phyloP scores from a whole-genome alignment of 352 stramenopile genomes.

The Salisapilia sapeloensis region DNA sequence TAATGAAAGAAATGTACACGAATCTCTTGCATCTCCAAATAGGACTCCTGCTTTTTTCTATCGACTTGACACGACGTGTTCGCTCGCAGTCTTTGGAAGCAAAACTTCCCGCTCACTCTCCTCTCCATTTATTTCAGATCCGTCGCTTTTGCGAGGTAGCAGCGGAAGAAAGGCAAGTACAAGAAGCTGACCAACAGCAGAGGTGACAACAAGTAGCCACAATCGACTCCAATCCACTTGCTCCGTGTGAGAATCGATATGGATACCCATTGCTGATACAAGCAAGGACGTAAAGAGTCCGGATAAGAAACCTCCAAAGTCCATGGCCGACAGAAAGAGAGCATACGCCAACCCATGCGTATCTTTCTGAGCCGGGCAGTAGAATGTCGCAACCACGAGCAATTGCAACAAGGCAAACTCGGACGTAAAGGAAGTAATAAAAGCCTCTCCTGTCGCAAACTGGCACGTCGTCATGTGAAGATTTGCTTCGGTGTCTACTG shows the following conservation, averaged over 20 bases:
- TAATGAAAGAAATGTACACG: no score
- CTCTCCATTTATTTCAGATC: no score
- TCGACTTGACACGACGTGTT: no score
- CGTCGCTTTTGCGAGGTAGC: slow-evolving; percentile 51
- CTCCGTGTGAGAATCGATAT: slow-evolving; percentile 27
- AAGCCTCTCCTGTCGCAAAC: slow-evolving; percentile 47
- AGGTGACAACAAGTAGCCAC: slow-evolving; percentile 39
- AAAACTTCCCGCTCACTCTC: no score
- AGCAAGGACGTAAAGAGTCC: slow-evolving; percentile 35
- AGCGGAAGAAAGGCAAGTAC: slow-evolving; percentile 54
- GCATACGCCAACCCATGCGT: slow-evolving; percentile 65
- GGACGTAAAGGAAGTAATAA: slow-evolving; percentile 57
- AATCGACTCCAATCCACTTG: slow-evolving; percentile 40
- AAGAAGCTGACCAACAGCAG: slow-evolving; percentile 33
- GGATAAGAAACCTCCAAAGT: slow-evolving; percentile 65
- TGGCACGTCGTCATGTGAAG: slow-evolving; percentile 50
- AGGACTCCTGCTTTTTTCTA: no score
- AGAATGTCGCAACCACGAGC: slow-evolving; percentile 70
- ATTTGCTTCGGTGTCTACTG: no score
- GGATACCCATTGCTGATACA: slow-evolving; percentile 38
- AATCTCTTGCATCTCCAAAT: no score
- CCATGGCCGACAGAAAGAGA: slow-evolving; percentile 71
- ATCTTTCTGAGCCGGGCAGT: slow-evolving; percentile 30
- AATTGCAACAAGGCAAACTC: slow-evolving; percentile 72
- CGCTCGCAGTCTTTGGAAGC: no score